These are phyloP conservation scores for Microdochium trichocladiopsis DNA, from an alignment of 2,329 filamentous ascomycete species.

Conservation along the genomic window DNA sequence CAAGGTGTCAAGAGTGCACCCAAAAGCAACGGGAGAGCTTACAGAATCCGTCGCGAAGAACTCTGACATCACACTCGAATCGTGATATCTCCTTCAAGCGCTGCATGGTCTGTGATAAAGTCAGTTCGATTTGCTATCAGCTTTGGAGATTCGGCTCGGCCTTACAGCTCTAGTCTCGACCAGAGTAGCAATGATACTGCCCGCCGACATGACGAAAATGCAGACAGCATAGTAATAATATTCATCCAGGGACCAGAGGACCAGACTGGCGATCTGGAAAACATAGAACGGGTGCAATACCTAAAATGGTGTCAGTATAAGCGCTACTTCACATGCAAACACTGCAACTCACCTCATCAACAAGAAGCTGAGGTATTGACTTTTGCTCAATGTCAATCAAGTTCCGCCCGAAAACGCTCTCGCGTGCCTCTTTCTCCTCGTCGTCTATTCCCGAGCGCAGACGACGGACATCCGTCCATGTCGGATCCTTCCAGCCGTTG, in stretches of 20 bases:
- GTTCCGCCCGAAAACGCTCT: constrained; percentile 84
- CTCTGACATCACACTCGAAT: constrained; percentile 92
- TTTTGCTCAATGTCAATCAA: constrained; percentile 92
- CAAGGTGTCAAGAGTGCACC: background rate
- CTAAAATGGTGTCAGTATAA: constrained; percentile 28
- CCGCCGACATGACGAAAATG: constrained; percentile 90
- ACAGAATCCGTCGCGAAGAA: constrained; percentile 93
- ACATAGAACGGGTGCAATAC: constrained; percentile 97
- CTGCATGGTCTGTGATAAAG: constrained; percentile 63
- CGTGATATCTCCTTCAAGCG: constrained; percentile 84
- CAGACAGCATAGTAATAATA: constrained; percentile 98
- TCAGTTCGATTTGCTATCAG: constrained; percentile 2
- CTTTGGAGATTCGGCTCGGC: constrained; percentile 5
- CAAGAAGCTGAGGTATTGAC: constrained; percentile 69
- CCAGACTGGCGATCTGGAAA: constrained; percentile 89
- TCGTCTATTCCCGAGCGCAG: constrained; percentile 77
- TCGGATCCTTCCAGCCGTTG: constrained; percentile 89
- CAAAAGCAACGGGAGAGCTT: constrained; percentile 5
- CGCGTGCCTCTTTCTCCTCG: constrained; percentile 78
- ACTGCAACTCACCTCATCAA: constrained; percentile 64
- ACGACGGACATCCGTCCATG: constrained; percentile 71
- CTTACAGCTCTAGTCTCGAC: constrained; percentile 78
- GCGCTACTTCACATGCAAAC: background rate
- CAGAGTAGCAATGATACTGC: constrained; percentile 84
- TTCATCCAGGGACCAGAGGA: constrained; percentile 90